A percentile compares a stretch with the other conserved stretches of the same genome.
phyloP scores from a whole-genome alignment of 371 early-diverging fungal species.

The Rhizopus delemar region DNA sequence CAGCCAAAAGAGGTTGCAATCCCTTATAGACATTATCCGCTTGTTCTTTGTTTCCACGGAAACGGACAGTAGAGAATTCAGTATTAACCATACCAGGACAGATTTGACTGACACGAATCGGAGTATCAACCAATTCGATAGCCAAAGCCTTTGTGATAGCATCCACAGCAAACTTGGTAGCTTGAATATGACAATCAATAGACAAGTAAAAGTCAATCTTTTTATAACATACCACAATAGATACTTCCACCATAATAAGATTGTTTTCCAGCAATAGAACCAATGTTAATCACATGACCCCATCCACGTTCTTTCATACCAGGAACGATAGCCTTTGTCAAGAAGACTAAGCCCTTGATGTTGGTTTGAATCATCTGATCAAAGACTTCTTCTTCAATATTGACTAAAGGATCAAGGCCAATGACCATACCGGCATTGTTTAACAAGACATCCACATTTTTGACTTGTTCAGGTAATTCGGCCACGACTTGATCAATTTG shows the following conservation, averaged over 20 bases:
- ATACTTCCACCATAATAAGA: slow-evolving; percentile 78
- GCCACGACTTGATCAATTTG: slow-evolving; percentile 61
- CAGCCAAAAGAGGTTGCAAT: slow-evolving; percentile 65
- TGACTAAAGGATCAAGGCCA: slow-evolving; percentile 77
- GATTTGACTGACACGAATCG: slow-evolving; percentile 76
- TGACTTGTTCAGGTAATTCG: slow-evolving; percentile 56
- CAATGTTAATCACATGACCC: slow-evolving; percentile 90
- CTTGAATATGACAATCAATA: slow-evolving; percentile 30
- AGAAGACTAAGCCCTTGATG: slow-evolving; percentile 80
- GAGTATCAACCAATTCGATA: slow-evolving; percentile 76
- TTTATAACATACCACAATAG: slow-evolving; percentile 65
- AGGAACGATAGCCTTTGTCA: slow-evolving; percentile 84
- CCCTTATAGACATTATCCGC: slow-evolving; percentile 86
- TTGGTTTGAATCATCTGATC: slow-evolving; percentile 90
- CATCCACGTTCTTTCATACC: slow-evolving; percentile 73
- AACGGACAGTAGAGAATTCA: slow-evolving; percentile 88
- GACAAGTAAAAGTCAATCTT: background rate
- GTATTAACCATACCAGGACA: slow-evolving; percentile 88
- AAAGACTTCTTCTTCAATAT: slow-evolving; percentile 62
- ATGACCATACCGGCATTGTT: slow-evolving; percentile 77
- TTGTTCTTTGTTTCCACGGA: slow-evolving; percentile 76
- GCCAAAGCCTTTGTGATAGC: slow-evolving; percentile 78
- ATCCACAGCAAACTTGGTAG: slow-evolving; percentile 85
- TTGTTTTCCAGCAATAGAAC: slow-evolving; percentile 79
- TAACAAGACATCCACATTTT: slow-evolving; percentile 75